A percentile compares a stretch with the other conserved stretches of the same genome.
Conservation (phyloP, 768 basidiomycete species). For the Lactarius quietus region DNA sequence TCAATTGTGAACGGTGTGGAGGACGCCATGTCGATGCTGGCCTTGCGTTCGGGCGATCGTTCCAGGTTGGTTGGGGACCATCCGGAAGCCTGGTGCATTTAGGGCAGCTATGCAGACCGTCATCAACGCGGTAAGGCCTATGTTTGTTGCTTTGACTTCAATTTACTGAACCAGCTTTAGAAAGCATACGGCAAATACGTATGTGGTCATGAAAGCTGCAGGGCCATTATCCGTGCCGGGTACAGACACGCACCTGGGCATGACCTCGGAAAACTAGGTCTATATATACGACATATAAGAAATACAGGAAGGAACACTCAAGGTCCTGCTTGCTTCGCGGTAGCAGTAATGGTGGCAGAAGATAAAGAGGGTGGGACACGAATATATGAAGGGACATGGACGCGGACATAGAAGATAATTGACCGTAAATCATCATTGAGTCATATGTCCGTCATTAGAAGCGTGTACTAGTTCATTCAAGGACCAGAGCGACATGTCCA, state of each 20-base stretch:
- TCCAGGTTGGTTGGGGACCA: constrained; percentile 89
- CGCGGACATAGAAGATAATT: too few species aligned
- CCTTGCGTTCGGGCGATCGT: constrained; percentile 79
- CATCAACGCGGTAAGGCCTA: constrained; percentile 46
- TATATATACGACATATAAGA: too few species aligned
- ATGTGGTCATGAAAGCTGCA: constrained; percentile 50
- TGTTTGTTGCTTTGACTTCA: neutral
- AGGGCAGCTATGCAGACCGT: constrained; percentile 67
- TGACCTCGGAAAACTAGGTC: too few species aligned
- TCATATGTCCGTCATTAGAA: too few species aligned
- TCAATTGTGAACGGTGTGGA: constrained; percentile 66
- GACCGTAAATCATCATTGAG: too few species aligned
- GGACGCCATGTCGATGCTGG: constrained; percentile 75
- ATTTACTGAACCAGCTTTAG: constrained; percentile 33
- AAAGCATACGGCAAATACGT: constrained; percentile 55
- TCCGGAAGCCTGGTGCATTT: constrained; percentile 70
- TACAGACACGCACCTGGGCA: constrained; percentile 34
- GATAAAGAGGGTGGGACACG: too few species aligned
- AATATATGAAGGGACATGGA: too few species aligned
- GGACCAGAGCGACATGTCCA: constrained; percentile 95
- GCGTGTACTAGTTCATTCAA: constrained; percentile 95
- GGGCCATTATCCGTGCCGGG: constrained; percentile 39
- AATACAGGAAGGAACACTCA: too few species aligned
- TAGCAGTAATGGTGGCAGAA: too few species aligned
- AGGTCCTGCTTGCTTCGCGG: too few species aligned